Conservation (phyloP, 495 filamentous ascomycete genomes). For the Tuber indicum region DNA sequence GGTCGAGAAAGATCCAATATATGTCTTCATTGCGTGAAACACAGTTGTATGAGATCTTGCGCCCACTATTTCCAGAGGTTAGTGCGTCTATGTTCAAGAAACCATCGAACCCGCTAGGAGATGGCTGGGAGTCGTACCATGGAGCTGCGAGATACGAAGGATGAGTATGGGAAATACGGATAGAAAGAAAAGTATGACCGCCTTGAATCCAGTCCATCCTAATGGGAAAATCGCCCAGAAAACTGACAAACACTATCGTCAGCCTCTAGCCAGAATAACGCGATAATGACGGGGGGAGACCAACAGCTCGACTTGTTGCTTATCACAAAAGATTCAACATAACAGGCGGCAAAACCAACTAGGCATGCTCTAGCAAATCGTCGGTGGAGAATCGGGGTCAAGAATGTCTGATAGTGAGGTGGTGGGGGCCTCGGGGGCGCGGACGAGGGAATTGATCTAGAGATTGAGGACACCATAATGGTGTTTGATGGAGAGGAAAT, state of each 20-base stretch:
- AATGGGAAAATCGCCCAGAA: conserved; percentile 84
- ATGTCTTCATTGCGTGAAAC: conserved; percentile 55
- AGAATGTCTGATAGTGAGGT: conserved; percentile 73
- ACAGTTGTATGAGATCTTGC: conserved; percentile 62
- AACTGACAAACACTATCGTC: conserved; percentile 47
- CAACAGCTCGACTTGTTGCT: conserved; percentile 46
- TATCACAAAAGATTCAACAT: conserved; percentile 63
- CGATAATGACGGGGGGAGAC: conserved; percentile 13
- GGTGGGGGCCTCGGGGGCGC: conserved; percentile 29
- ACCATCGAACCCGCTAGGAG: neutral
- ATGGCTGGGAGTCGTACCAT: conserved; percentile 47
- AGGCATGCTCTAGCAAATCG: conserved; percentile 71
- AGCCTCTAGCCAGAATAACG: neutral
- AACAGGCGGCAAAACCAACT: conserved; percentile 62
- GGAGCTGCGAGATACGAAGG: conserved; percentile 78
- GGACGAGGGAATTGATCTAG: conserved; percentile 39
- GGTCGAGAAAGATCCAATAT: conserved; percentile 53
- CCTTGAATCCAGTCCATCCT: conserved; percentile 64
- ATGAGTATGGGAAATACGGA: conserved; percentile 62
- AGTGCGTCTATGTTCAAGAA: neutral
- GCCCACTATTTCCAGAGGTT: conserved; percentile 46
- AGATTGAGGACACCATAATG: conserved; percentile 40
- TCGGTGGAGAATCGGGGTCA: conserved; percentile 82
- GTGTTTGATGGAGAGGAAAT: conserved; percentile 14
- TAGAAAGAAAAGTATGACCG: conserved; percentile 65